Evolutionary conservation across 179 eudicot genomes (phyloP), one percentile per base, ranked within the genome.

Genomic region (Patellifolia procumbens): DNA sequence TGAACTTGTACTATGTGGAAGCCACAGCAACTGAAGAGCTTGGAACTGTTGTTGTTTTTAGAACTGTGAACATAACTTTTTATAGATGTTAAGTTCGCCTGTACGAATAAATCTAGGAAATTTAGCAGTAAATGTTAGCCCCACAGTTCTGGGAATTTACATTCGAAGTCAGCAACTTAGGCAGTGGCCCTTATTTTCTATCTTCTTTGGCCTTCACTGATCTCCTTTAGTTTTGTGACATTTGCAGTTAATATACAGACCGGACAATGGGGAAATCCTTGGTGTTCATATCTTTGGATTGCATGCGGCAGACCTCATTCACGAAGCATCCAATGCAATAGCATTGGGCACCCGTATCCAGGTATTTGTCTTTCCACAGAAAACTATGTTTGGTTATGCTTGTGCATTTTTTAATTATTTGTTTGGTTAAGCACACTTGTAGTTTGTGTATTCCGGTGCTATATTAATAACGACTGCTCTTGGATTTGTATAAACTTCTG

Each of bases 281-380:
- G 98, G 99, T 67, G 99, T 96, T 74, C 99, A 96, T 79, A 96
- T 96, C 39, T 96, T 96, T 78, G 99, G 98, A 61, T 58, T 93
- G 77, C 97, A 96, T 86, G 99, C 99, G 76, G 99, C 99, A 28
- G 99, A 96, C 76, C 99, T 96, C 76, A 91, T 96, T 70, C 99
- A 96, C 70, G 99, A 95, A 86, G 97, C 97, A 79, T 95, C 99
- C 43, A 95, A 95, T 85, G 99, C 99, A 78, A 87, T 95, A 35
- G 97, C 98, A 58, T 49, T 96, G 97, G 97, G 96, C 75, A 96
- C 91, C 73, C 83, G 85, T 79, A 85, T 96, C 74, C 99, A 96
- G 88, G 99, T 91, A 70, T 48, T 39, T 68, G 16, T 66, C 16
- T 74, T 37, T 68, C 10, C 51, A 55, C 66, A 24, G 22, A 17